Base-by-base conservation (phyloP, 1,139 yeast species). In the Geotrichum macrosporum region DNA sequence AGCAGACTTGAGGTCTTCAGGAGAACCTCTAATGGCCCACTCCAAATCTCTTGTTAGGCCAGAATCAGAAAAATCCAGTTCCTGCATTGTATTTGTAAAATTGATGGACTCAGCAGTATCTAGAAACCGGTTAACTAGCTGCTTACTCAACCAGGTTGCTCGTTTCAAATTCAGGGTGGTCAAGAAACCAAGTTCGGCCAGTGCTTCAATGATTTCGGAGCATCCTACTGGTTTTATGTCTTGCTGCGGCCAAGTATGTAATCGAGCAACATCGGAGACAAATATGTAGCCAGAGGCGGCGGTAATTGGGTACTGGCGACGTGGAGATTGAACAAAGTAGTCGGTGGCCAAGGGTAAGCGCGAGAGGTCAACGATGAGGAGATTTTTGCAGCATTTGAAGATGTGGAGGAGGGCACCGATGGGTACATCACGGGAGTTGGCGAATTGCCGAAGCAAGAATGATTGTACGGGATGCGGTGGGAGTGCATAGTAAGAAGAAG, bases 251-350 rank as follows among this genome's bases (percentile, higher is more conserved):
- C 63, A 61, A 9, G 56, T 56, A 39, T 57, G 50, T 5, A 53
- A 35, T 35, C 56, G 54, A 16, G 63, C 56, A 26, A 61, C 62
- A 39, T 61, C 65, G 1, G 63, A 59, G 10, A 61, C 64, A 48
- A 59, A 61, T 16, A 56, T 38, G 16, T 47, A 41, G 10, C 53
- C 48, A 3, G 57, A 46, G 13, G 47, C 47, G 12, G 56, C 50
- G 8, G 55, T 54, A 1, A 54, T 53, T 33, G 47, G 49, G 35
- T 51, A 45, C 21, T 36, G 13, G 8, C 37, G 37, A 4, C n/a
- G 21, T 13, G 24, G 37, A 4, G 50, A 45, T 2, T 15, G 22
- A 4, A 61, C 55, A 18, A 36, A 48, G 38, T 62, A 62, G 47
- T 62, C 66, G 8, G 54, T 57, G 2, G 66, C 63, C 5, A 62